Evolutionary conservation across 306 rosid genomes (phyloP).

Genomic region (Rubus idaeus): DNA sequence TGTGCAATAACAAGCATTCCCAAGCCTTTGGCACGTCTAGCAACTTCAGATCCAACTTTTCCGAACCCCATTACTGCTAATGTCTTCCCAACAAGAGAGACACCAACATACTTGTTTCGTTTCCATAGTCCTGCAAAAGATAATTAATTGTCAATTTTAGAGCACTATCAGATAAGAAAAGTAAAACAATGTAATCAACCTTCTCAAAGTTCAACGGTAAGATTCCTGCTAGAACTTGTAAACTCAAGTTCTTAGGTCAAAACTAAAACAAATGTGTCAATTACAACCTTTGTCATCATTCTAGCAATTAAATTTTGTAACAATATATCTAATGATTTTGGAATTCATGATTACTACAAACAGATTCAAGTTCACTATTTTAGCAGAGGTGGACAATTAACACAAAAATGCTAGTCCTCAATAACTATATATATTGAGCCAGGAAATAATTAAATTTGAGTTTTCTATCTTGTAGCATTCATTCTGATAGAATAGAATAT

Average conservation of each 20-base stretch:
- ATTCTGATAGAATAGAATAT: not conserved
- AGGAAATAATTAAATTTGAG: not conserved
- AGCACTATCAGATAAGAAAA: not conserved
- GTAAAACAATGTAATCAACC: not conserved
- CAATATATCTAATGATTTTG: not conserved
- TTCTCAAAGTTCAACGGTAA: not conserved
- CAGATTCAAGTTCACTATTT: not conserved
- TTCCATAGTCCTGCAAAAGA: constrained; percentile 68
- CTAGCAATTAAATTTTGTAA: not conserved
- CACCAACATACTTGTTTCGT: constrained; percentile 88
- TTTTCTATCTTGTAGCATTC: not conserved
- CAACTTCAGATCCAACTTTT: constrained; percentile 93
- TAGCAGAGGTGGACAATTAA: not conserved
- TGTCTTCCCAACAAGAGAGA: constrained; percentile 89
- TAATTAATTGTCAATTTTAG: not conserved
- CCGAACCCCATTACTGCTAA: constrained; percentile 88
- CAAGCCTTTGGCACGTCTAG: constrained; percentile 83
- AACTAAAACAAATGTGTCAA: not conserved
- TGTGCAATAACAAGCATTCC: constrained; percentile 91
- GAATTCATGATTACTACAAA: not conserved
- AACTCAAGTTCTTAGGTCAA: not conserved
- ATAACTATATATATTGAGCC: not conserved
- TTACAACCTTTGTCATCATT: not conserved
- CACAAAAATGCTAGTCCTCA: not conserved
- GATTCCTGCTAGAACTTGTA: not conserved